These are phyloP conservation scores for Pelargonium citronellum DNA, from an alignment of 441 rosid genomes.

Conservation along the genomic window DNA sequence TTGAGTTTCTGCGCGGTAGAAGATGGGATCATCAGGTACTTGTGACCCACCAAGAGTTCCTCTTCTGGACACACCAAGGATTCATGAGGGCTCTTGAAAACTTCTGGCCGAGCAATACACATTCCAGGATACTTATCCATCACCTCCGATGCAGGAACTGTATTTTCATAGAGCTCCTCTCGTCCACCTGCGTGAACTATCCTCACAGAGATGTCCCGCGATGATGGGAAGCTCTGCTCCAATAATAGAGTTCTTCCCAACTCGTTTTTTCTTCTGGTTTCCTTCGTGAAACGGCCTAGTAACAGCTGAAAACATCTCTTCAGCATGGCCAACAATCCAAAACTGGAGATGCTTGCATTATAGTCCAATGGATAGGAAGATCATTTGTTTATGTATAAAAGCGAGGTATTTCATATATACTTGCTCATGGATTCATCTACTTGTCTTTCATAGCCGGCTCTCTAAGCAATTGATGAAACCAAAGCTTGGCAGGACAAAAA, in stretches of 20 bases:
- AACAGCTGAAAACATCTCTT: slow-evolving; percentile 19
- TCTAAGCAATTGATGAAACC: slow-evolving; percentile 30
- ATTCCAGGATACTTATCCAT: slow-evolving; percentile 57
- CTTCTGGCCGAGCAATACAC: slow-evolving; percentile 49
- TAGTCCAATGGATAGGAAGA: slow-evolving; percentile 9
- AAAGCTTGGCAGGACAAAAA: slow-evolving; percentile 23
- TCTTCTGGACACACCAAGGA: slow-evolving; percentile 45
- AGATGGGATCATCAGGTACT: slow-evolving; percentile 44
- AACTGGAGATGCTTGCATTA: slow-evolving; percentile 14
- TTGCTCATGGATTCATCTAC: slow-evolving; percentile 18
- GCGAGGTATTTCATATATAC: slow-evolving; percentile 14
- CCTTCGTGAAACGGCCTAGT: slow-evolving; percentile 10
- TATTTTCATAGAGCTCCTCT: slow-evolving; percentile 38
- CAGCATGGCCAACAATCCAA: slow-evolving; percentile 12
- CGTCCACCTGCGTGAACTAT: slow-evolving; percentile 55
- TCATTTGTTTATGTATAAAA: slow-evolving; percentile 11
- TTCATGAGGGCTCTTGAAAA: slow-evolving; percentile 41
- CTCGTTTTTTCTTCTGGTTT: slow-evolving; percentile 21
- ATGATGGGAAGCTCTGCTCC: slow-evolving; percentile 25
- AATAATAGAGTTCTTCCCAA: slow-evolving; percentile 22
- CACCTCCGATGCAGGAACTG: slow-evolving; percentile 40
- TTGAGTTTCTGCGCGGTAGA: slow-evolving; percentile 43
- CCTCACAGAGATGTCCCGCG: slow-evolving; percentile 36
- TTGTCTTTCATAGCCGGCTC: slow-evolving; percentile 34
- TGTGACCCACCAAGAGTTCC: slow-evolving; percentile 42